Conservation (phyloP, 1,284 basidiomycete genomes). For the Trichosporon sp. region DNA sequence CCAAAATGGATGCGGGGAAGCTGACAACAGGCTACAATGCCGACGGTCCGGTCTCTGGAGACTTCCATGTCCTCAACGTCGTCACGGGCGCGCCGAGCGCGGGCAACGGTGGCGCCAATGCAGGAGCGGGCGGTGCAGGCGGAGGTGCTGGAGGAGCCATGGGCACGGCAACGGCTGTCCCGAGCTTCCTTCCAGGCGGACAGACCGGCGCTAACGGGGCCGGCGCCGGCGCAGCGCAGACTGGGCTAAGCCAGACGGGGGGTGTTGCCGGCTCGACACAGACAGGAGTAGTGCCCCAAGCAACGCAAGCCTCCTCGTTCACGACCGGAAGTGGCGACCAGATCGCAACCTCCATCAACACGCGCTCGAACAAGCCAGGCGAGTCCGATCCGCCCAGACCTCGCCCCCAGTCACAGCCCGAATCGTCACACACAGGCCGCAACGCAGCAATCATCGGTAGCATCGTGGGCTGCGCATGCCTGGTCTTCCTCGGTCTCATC, state of each 20-base stretch:
- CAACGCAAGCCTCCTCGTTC: neutral
- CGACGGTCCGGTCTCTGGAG: neutral
- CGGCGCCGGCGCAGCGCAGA: neutral
- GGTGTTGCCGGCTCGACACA: neutral
- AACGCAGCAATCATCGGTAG: neutral
- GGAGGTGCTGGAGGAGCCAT: neutral
- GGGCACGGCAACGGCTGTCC: neutral
- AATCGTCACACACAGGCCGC: neutral
- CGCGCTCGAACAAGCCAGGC: neutral
- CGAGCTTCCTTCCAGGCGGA: neutral
- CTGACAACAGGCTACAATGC: neutral
- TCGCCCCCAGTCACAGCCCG: too few relatives aligned
- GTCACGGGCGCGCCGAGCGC: constrained; percentile 9
- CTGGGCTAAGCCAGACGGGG: neutral
- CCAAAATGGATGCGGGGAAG: too few relatives aligned
- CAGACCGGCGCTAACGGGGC: neutral
- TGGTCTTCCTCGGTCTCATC: neutral
- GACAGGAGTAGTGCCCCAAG: neutral
- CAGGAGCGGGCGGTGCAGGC: neutral
- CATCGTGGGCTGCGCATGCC: neutral
- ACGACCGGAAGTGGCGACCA: neutral
- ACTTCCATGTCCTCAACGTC: neutral
- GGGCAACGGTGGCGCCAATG: neutral
- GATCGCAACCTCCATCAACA: neutral
- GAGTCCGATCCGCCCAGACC: neutral